A percentile compares a stretch with the other conserved stretches of the same genome.
These are phyloP conservation scores for Trichosanthes cucumerina DNA, from an alignment of 306 rosid species.

Conservation along the genomic window DNA sequence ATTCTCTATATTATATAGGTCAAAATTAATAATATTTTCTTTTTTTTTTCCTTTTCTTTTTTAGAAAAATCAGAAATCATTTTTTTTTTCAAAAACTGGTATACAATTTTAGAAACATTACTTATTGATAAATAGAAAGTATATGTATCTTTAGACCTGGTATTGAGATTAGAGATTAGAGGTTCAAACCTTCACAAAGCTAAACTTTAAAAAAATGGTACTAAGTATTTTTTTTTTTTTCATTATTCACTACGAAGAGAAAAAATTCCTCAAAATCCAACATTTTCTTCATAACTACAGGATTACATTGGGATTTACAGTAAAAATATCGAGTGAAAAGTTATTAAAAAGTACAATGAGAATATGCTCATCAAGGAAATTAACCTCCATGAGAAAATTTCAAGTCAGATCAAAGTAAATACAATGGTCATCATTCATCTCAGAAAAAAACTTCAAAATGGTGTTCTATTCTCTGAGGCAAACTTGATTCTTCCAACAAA, in stretches of 20 bases:
- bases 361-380: not conserved
- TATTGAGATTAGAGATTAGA: too few relatives aligned
- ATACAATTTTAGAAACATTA: not conserved
- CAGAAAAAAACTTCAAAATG: slow-evolving; percentile 30
- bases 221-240: not conserved
- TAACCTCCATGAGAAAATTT: not conserved
- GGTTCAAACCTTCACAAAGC: too few relatives aligned
- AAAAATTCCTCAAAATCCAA: not conserved
- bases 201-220: not conserved
- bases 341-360: not conserved
- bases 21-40: too few relatives aligned
- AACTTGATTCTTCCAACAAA: slow-evolving; percentile 54
- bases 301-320: not conserved
- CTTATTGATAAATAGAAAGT: too few relatives aligned
- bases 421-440: not conserved
- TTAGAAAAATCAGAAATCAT: too few relatives aligned
- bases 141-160: too few relatives aligned
- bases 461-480: slow-evolving; percentile 35
- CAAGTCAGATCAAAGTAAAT: not conserved
- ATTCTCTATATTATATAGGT: too few relatives aligned
- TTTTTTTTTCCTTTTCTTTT: too few relatives aligned
- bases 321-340: not conserved
- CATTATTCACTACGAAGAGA: not conserved
- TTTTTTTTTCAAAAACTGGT: not conserved
- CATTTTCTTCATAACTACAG: not conserved